Evolutionary conservation across 108 stramenopile species (phyloP), one percentile per base, ranked within the genome.

Genomic region (Nitzschia inconspicua): DNA sequence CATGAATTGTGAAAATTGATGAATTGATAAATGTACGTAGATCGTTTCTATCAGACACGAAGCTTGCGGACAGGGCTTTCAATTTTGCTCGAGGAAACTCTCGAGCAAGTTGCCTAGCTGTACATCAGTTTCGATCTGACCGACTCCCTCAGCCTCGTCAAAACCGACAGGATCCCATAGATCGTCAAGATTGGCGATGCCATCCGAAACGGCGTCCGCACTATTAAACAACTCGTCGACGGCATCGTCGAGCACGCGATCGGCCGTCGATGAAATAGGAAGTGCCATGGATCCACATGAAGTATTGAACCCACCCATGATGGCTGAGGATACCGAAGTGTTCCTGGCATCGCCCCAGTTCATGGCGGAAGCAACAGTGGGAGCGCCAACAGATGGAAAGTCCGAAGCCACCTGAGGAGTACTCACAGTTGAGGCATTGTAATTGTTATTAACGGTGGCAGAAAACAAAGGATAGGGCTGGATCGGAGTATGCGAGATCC

Each of bases 191-290:
- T n/a, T n/a, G n/a, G n/a, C n/a, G n/a, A n/a, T n/a, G n/a, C n/a
- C n/a, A 7, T 48, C 60, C 0, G 29, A 32, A 13, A 10, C 19
- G 27, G 26, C 8, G 16, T 27, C 40, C 23, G 23, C 24, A 28
- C 52, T 50, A 24, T 41, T n/a, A 57, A 76, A 76, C 2, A 76
- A 41, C 22, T 76, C 63, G 35, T 76, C 75, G 16, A 76, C 56
- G n/a, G 75, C 75, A 27, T 61, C 64, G 36, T 76, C 68, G 5
- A 76, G 40, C 11, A 67, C 31, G 8, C 39, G 29, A 43, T 75
- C 74, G 9, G 50, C 58, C 8, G n/a, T 28, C 26, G 10, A 8
- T 29, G 10, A 23, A 52, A 5, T 9, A 28, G 25, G 19, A 16
- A n/a, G n/a, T n/a, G n/a, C n/a, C n/a, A 20, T 14, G 13, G 46